These are phyloP conservation scores for Jasminum sambac DNA, from an alignment of 257 asterid species.

Conservation along the genomic window DNA sequence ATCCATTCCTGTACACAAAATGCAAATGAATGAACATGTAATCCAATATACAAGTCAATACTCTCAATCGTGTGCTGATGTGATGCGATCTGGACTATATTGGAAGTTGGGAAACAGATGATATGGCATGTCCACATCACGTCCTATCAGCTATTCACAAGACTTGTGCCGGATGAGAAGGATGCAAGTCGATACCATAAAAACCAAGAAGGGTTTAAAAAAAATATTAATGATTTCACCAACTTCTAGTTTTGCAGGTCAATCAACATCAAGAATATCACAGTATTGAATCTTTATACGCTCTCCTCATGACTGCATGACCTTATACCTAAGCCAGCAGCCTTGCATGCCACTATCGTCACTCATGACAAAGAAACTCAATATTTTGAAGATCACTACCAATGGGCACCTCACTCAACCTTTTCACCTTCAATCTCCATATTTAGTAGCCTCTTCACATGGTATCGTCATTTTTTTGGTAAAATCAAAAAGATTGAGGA, in stretches of 20 bases:
- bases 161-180: too few species aligned
- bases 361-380: conserved; percentile 44
- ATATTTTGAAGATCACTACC: conserved; percentile 23
- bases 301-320: conserved; percentile 29
- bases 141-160: too few species aligned
- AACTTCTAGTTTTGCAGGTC: conserved; percentile 41
- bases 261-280: conserved; percentile 32
- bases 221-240: not conserved
- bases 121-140: too few species aligned
- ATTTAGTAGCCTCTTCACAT: conserved; percentile 19
- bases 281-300: conserved; percentile 31
- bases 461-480: too few species aligned
- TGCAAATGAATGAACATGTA: not conserved
- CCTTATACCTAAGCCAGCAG: conserved; percentile 49
- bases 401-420: conserved; percentile 12
- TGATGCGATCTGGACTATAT: too few species aligned
- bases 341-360: conserved; percentile 49
- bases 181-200: too few species aligned
- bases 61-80: too few species aligned
- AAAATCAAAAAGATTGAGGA: too few species aligned
- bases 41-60: too few species aligned
- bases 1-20: conserved; percentile 49
- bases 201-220: not conserved
- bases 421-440: conserved; percentile 30
- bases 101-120: too few species aligned